A percentile compares a stretch with the other conserved stretches of the same genome.
Evolutionary conservation across 2,329 filamentous ascomycete genomes (phyloP).

Genomic region (Diaporthe humulicola): DNA sequence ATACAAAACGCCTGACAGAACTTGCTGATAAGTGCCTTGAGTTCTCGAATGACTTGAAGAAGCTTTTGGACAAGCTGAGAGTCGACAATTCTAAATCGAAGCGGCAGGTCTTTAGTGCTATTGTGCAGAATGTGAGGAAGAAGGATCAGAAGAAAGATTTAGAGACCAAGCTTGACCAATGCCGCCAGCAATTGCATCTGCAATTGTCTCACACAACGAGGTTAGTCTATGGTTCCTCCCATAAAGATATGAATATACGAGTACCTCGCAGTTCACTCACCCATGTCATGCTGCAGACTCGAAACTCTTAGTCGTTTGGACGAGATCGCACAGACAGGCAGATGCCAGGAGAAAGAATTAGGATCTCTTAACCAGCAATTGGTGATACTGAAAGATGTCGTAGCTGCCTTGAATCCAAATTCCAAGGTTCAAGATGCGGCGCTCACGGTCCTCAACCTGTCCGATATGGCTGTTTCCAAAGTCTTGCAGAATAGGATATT

Average conservation of each 20-base stretch:
- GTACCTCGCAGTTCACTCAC: not conserved
- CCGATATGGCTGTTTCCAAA: slow-evolving; percentile 5
- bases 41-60: slow-evolving; percentile 3
- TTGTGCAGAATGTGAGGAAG: not conserved
- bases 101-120: not conserved
- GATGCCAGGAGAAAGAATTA: slow-evolving; percentile 7
- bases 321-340: slow-evolving; percentile 20
- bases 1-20: not conserved
- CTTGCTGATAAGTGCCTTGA: slow-evolving; percentile 19
- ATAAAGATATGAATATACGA: too few relatives aligned
- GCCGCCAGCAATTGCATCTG: slow-evolving; percentile 19
- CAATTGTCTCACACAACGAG: slow-evolving; percentile 20
- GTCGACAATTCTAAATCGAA: slow-evolving; percentile 56
- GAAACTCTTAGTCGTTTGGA: slow-evolving; percentile 7
- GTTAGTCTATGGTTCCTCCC: not conserved
- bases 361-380: slow-evolving; percentile 4
- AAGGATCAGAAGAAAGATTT: slow-evolving; percentile 1
- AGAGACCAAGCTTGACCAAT: slow-evolving; percentile 19
- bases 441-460: slow-evolving; percentile 1
- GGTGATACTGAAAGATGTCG: not conserved
- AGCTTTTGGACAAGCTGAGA: slow-evolving; percentile 54
- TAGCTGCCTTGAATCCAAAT: not conserved
- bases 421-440: slow-evolving; percentile 20
- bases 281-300: not conserved
- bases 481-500: slow-evolving; percentile 13